Conservation (phyloP, 2,329 filamentous ascomycete species). For the Cephalotrichum gorgonifer region DNA sequence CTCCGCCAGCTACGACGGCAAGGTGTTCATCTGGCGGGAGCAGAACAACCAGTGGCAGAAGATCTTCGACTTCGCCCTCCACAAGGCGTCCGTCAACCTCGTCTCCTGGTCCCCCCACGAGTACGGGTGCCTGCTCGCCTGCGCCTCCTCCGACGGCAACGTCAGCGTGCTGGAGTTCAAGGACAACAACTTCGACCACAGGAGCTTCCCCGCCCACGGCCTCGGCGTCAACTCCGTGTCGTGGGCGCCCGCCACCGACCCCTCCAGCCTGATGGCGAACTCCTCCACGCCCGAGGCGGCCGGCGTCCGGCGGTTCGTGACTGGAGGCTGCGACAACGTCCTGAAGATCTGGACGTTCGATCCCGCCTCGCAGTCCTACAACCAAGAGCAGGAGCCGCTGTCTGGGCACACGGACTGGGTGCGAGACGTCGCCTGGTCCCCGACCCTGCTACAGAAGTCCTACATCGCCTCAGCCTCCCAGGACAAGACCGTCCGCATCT, state of each 20-base stretch:
- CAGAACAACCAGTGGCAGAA: constrained; percentile 66
- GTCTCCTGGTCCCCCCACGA: constrained; percentile 98
- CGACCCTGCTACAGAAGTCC: constrained; percentile 86
- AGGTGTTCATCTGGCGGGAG: constrained; percentile 98
- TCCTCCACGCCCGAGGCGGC: constrained; percentile 47
- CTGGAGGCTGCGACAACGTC: constrained; percentile 85
- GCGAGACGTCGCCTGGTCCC: constrained; percentile 92
- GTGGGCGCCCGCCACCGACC: constrained; percentile 80
- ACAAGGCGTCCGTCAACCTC: constrained; percentile 94
- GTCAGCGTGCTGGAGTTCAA: constrained; percentile 95
- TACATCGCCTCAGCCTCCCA: constrained; percentile 95
- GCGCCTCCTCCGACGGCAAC: constrained; percentile 86
- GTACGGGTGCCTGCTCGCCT: constrained; percentile 86
- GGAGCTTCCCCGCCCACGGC: constrained; percentile 83
- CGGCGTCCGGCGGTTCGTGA: constrained; percentile 76
- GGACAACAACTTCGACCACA: constrained; percentile 85
- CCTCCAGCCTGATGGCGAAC: constrained; percentile 76
- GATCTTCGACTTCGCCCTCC: constrained; percentile 85
- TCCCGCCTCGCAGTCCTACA: constrained; percentile 47
- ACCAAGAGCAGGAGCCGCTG: constrained; percentile 53
- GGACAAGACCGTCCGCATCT: constrained; percentile 95
- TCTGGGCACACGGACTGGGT: constrained; percentile 92
- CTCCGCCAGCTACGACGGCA: constrained; percentile 91
- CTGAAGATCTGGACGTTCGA: constrained; percentile 91
- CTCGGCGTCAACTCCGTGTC: constrained; percentile 92